Conservation (phyloP, 345 rosid genomes). For the Moricandia moricandioides region DNA sequence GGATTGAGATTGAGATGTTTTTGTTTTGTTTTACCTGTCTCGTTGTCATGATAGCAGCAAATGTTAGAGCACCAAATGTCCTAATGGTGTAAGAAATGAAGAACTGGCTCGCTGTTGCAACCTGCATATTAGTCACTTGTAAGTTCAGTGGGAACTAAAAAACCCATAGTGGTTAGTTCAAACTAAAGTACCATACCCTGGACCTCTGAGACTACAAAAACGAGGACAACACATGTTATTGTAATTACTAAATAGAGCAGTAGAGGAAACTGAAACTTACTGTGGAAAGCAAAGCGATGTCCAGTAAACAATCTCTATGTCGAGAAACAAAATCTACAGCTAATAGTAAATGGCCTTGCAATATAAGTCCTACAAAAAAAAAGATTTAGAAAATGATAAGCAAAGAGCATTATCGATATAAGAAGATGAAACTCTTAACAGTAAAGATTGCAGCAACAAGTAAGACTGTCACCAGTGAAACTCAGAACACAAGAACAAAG, state of each 20-base stretch:
- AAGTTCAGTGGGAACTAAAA: not conserved
- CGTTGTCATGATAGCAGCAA: slow-evolving; percentile 97
- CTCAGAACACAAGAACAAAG: slow-evolving; percentile 79
- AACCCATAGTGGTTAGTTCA: not conserved
- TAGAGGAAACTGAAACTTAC: slow-evolving; percentile 41
- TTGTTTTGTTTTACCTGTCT: slow-evolving; percentile 66
- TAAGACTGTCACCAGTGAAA: slow-evolving; percentile 57
- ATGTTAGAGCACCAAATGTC: slow-evolving; percentile 90
- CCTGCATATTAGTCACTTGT: slow-evolving; percentile 46
- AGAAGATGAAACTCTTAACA: not conserved
- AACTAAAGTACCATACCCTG: not conserved
- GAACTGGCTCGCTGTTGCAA: slow-evolving; percentile 91
- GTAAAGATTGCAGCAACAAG: not conserved
- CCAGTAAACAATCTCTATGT: slow-evolving; percentile 76
- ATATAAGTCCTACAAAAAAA: slow-evolving; percentile 57
- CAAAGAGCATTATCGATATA: not conserved
- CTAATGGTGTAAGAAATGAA: slow-evolving; percentile 96
- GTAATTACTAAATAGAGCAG: slow-evolving; percentile 4
- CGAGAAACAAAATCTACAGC: slow-evolving; percentile 79
- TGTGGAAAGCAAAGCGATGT: slow-evolving; percentile 77
- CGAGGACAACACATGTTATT: not conserved
- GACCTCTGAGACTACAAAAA: not conserved
- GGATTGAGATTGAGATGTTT: slow-evolving; percentile 27
- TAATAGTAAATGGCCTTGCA: slow-evolving; percentile 75
- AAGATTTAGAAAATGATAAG: slow-evolving; percentile 19